phyloP scores from a whole-genome alignment of 2,329 filamentous ascomycete species.

The Penicillium sp. region DNA sequence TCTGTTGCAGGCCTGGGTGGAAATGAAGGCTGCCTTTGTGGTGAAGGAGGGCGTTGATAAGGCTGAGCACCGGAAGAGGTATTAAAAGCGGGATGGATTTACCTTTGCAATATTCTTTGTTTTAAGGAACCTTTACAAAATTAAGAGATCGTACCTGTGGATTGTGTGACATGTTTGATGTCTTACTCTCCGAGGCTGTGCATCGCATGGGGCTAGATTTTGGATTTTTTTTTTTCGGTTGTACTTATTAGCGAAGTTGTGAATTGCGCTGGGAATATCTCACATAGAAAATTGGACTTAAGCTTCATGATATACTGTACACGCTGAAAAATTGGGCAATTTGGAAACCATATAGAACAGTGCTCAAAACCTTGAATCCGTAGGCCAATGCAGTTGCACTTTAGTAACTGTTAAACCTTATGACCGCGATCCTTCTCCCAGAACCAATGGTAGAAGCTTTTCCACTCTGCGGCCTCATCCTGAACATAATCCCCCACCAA shows the following conservation, averaged over 20 bases:
- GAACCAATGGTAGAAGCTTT: slow-evolving; percentile 44
- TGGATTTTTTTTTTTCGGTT: neutral
- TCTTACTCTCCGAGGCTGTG: neutral
- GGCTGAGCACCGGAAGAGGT: slow-evolving; percentile 14
- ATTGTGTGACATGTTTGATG: neutral
- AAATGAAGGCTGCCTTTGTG: slow-evolving; percentile 42
- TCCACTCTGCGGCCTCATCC: slow-evolving; percentile 43
- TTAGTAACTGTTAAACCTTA: neutral
- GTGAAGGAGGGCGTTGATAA: slow-evolving; percentile 23
- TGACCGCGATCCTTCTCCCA: slow-evolving; percentile 33
- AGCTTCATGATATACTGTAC: neutral
- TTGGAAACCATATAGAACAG: neutral
- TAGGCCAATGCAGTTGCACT: neutral
- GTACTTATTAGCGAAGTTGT: neutral
- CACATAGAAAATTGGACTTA: neutral
- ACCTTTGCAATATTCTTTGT: no score
- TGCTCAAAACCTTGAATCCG: neutral
- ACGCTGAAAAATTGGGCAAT: neutral
- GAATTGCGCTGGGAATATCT: neutral
- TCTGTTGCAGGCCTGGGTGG: slow-evolving; percentile 52
- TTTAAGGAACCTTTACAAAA: no score
- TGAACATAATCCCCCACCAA: slow-evolving; percentile 49
- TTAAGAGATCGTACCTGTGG: neutral
- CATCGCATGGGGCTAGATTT: neutral
- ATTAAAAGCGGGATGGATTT: slow-evolving; percentile 3